A percentile compares a stretch with the other conserved stretches of the same genome.
phyloP scores from a whole-genome alignment of 345 rosid species.

The Moricandia moricandioides region DNA sequence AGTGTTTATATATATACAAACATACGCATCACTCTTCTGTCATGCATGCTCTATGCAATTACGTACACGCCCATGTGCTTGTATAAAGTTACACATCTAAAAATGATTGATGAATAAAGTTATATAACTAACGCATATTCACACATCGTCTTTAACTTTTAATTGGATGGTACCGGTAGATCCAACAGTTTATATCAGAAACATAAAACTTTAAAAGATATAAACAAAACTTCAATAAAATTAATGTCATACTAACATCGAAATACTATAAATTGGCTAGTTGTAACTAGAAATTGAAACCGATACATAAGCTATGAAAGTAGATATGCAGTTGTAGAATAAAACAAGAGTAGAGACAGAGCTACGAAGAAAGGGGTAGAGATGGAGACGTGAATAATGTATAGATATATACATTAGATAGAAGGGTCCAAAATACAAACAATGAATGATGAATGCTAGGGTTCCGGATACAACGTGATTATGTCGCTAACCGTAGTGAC shows the following conservation, averaged over 20 bases:
- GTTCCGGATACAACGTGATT: conserved; percentile 48
- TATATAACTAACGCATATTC: neutral
- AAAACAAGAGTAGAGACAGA: neutral
- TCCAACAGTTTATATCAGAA: neutral
- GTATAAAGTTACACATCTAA: conserved; percentile 7
- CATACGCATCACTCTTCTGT: neutral
- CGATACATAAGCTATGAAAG: neutral
- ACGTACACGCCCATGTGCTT: conserved; percentile 23
- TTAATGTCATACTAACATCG: neutral
- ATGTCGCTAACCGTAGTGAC: conserved; percentile 45
- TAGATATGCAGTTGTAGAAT: neutral
- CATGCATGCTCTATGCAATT: neutral
- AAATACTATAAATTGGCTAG: neutral
- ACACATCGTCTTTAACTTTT: neutral
- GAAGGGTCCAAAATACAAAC: conserved; percentile 35
- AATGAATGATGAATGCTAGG: conserved; percentile 39
- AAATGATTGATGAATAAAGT: neutral
- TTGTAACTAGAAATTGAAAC: neutral
- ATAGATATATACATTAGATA: conserved; percentile 6
- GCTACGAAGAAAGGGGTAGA: neutral
- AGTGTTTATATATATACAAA: neutral
- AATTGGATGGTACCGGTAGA: neutral
- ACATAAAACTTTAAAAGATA: neutral
- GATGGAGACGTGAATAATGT: conserved; percentile 20
- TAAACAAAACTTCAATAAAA: neutral